Evolutionary conservation across 2,329 filamentous ascomycete species (phyloP), one percentile per base, ranked within the genome.

Genomic region (Aspergillus caelatus): DNA sequence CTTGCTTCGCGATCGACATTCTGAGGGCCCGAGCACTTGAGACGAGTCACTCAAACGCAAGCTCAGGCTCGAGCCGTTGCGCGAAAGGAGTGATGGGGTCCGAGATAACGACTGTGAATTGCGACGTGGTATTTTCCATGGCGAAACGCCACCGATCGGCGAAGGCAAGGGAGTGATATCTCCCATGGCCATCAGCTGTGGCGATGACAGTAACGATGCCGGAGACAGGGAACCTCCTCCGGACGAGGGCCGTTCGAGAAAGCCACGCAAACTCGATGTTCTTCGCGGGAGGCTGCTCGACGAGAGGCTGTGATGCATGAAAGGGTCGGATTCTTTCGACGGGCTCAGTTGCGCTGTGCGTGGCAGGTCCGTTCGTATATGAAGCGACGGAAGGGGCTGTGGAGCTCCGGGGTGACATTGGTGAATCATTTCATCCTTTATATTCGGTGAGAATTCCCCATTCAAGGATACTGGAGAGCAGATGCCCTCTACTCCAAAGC

Each of bases 131-230:
- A 69, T 67, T 50, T 71, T 73, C 78, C 78, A 80, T 26, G 77
- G 71, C 28, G 75, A 72, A 6, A 67, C 67, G 21, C 73, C 74
- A 36, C 75, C 83, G 53, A 94, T 83, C 4, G 91, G 91, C 26
- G 91, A 94, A 3, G 91, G 91, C 39, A 95, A 80, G 61, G 91
- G 91, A 4, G 92, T 94, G 66, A 95, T 84, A 74, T 93, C 90
- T 65, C 89, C 88, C 87, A 93, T 90, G 53, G 91, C 90, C 63
- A 88, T 85, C 60, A 93, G 86, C 67, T 91, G 86, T 4, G 91
- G 91, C 61, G 91, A 93, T 8, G 90, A 86, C n/a, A 90, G 83
- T 34, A 85, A 81, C 4, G 90, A 93, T 70, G 86, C 90, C 14
- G 89, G 84, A 1, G 88, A 83, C 23, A 83, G 70, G 1, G 81